Percentiles rank a stretch among this genome's conserved stretches.
These are phyloP conservation scores for Fonsecaea nubica DNA, from an alignment of 2,329 filamentous ascomycete genomes.

Conservation along the genomic window DNA sequence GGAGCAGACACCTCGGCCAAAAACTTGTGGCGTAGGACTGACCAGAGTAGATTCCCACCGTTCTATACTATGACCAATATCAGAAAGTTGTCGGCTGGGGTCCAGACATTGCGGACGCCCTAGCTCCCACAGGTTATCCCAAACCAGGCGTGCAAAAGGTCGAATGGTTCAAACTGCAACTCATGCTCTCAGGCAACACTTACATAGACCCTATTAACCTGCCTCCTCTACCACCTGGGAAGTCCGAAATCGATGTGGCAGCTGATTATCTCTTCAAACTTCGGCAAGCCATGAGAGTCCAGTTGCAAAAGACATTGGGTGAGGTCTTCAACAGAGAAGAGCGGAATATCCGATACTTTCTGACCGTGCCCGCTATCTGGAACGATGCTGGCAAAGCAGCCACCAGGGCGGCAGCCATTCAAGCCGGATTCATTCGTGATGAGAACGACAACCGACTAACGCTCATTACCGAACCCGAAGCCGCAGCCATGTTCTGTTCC, in stretches of 20 bases:
- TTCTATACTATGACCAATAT: constrained; percentile 99
- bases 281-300: constrained; percentile 93
- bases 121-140: constrained; percentile 95
- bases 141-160: constrained; percentile 98
- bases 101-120: constrained; percentile 93
- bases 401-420: constrained; percentile 91
- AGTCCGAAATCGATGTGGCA: constrained; percentile 99
- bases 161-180: constrained; percentile 99
- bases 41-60: constrained; percentile 80
- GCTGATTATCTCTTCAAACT: constrained; percentile 99
- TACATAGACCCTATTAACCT: constrained; percentile 99
- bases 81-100: constrained; percentile 99
- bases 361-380: constrained; percentile 99
- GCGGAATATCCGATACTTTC: constrained; percentile 95
- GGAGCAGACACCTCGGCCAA: neutral
- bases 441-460: constrained; percentile 97
- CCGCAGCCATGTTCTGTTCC: constrained; percentile 94
- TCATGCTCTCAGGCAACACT: constrained; percentile 98
- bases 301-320: constrained; percentile 92
- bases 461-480: constrained; percentile 93
- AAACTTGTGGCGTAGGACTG: neutral
- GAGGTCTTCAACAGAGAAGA: constrained; percentile 98
- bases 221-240: constrained; percentile 92
- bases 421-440: constrained; percentile 93
- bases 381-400: constrained; percentile 98